Conservation (phyloP, 1,284 basidiomycete genomes). For the Apiotrichum porosum region DNA sequence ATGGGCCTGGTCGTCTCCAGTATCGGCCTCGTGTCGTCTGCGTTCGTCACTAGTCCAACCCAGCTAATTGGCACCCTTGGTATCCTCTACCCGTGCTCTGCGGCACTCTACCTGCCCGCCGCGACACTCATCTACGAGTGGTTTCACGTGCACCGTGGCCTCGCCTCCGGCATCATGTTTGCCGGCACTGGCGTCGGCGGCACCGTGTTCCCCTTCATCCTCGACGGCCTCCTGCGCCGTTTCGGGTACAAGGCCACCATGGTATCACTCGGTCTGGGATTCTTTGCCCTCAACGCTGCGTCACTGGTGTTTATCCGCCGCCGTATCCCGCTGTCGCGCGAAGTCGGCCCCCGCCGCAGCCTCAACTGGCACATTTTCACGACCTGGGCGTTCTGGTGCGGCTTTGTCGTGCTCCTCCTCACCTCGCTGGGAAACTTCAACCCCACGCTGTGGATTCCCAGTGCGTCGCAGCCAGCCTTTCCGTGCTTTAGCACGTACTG, state of each 20-base stretch:
- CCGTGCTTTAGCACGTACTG: no score
- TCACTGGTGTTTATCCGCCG: slow-evolving; percentile 36
- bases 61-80: slow-evolving; percentile 42
- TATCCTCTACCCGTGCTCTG: slow-evolving; percentile 36
- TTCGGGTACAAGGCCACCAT: slow-evolving; percentile 44
- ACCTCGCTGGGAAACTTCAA: slow-evolving; percentile 46
- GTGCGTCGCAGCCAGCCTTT: slow-evolving; percentile 22
- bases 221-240: slow-evolving; percentile 26
- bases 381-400: slow-evolving; percentile 29
- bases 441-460: slow-evolving; percentile 45
- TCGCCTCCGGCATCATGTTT: slow-evolving; percentile 42
- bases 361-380: slow-evolving; percentile 27
- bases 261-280: slow-evolving; percentile 34
- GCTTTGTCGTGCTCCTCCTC: slow-evolving; percentile 32
- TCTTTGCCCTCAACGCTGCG: slow-evolving; percentile 25
- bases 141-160: slow-evolving; percentile 37
- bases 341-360: background rate
- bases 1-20: slow-evolving; percentile 23
- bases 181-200: slow-evolving; percentile 42
- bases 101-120: slow-evolving; percentile 36
- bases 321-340: slow-evolving; percentile 27
- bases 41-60: slow-evolving; percentile 34
- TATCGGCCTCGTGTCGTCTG: slow-evolving; percentile 25
- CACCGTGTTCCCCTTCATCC: slow-evolving; percentile 40
- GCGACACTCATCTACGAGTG: slow-evolving; percentile 42